phyloP scores from a whole-genome alignment of 495 filamentous ascomycete genomes.

The Cryomyces minteri region DNA sequence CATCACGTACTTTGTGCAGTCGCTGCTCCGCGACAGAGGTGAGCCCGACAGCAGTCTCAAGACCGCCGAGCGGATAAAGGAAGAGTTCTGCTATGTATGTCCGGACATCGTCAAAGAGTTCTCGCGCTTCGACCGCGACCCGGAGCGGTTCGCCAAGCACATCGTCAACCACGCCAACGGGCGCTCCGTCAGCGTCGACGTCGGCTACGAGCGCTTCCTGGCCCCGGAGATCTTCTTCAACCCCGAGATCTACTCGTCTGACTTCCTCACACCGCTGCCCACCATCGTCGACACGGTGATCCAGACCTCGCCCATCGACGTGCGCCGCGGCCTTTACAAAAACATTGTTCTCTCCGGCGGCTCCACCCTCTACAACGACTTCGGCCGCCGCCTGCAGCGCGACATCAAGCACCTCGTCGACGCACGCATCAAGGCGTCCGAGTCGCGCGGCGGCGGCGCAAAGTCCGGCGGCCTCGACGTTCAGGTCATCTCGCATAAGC shows the following conservation, averaged over 20 bases:
- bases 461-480: slow-evolving; percentile 78
- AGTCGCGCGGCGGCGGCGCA: slow-evolving; percentile 71
- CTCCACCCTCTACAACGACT: slow-evolving; percentile 94
- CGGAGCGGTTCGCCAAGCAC: slow-evolving; percentile 73
- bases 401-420: slow-evolving; percentile 94
- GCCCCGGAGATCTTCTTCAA: slow-evolving; percentile 99
- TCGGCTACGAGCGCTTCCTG: slow-evolving; percentile 95
- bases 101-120: slow-evolving; percentile 99
- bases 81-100: slow-evolving; percentile 94
- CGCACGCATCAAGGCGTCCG: slow-evolving; percentile 73
- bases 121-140: slow-evolving; percentile 76
- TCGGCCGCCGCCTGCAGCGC: slow-evolving; percentile 83
- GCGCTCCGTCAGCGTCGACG: slow-evolving; percentile 65
- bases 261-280: slow-evolving; percentile 90
- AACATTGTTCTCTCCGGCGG: slow-evolving; percentile 97
- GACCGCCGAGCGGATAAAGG: slow-evolving; percentile 94
- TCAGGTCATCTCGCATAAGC: slow-evolving; percentile 88
- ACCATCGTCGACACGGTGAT: slow-evolving; percentile 91
- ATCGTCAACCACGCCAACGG: slow-evolving; percentile 75
- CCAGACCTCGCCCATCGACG: slow-evolving; percentile 92
- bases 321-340: slow-evolving; percentile 93
- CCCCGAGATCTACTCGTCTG: slow-evolving; percentile 95
- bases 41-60: slow-evolving; percentile 94
- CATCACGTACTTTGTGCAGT: slow-evolving; percentile 97
- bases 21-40: slow-evolving; percentile 82